Evolutionary conservation across 1,139 yeast genomes (phyloP).

Genomic region (Hanseniaspora gamundiae): DNA sequence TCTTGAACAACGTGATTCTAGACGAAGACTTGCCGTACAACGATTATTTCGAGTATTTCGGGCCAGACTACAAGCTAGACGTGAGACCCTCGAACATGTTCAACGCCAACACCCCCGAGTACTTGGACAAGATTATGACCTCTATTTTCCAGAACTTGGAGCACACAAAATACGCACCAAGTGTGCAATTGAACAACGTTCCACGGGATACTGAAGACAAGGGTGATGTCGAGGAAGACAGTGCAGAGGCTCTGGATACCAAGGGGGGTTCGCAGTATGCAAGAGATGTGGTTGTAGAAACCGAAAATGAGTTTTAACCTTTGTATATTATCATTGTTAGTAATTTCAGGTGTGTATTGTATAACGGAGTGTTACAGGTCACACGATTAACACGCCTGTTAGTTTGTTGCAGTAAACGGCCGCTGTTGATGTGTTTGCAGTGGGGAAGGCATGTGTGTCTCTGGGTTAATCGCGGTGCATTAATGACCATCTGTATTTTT

Average conservation of each 20-base stretch:
- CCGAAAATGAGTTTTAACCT: slow-evolving; percentile 46
- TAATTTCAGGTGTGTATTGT: no score
- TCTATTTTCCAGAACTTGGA: slow-evolving; percentile 72
- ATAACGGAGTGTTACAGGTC: no score
- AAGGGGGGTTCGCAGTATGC: slow-evolving; percentile 85
- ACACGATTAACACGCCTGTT: no score
- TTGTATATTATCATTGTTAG: no score
- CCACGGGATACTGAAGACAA: slow-evolving; percentile 78
- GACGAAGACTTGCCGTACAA: slow-evolving; percentile 86
- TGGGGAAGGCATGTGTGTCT: no score
- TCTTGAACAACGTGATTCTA: slow-evolving; percentile 65
- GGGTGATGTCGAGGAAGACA: slow-evolving; percentile 76
- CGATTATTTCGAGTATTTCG: slow-evolving; percentile 93
- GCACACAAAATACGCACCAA: slow-evolving; percentile 86
- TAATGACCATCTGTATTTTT: no score
- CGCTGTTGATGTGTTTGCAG: no score
- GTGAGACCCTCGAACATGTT: slow-evolving; percentile 95
- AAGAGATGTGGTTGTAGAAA: slow-evolving; percentile 59
- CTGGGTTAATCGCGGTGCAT: no score
- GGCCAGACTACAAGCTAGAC: slow-evolving; percentile 88
- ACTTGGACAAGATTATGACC: slow-evolving; percentile 70
- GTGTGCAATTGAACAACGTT: slow-evolving; percentile 84
- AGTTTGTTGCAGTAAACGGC: no score
- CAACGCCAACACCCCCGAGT: slow-evolving; percentile 90
- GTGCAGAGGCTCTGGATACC: slow-evolving; percentile 64